Evolutionary conservation across 495 filamentous ascomycete species (phyloP).

Genomic region (Aspergillus incahuasiensis): DNA sequence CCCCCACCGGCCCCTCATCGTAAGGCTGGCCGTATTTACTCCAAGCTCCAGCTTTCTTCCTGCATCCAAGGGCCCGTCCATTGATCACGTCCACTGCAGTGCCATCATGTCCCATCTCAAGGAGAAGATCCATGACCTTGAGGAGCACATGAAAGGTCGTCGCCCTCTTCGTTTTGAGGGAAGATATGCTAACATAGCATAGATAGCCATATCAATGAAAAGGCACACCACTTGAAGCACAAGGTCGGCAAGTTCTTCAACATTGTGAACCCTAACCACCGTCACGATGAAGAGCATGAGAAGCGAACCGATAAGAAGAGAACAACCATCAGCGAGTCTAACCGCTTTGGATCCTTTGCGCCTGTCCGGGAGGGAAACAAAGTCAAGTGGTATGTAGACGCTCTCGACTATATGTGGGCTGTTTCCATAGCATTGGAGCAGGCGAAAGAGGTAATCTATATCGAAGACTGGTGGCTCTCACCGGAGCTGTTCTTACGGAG

Average conservation of each 20-base stretch:
- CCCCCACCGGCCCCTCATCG: background rate
- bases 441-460: conserved; percentile 90
- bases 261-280: conserved; percentile 81
- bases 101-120: conserved; percentile 33
- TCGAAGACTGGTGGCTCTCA: conserved; percentile 95
- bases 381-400: conserved; percentile 97
- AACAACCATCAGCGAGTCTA: conserved; percentile 60
- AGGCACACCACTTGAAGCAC: conserved; percentile 53
- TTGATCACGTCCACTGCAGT: background rate
- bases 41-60: background rate
- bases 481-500: conserved; percentile 88
- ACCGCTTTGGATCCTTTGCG: conserved; percentile 85
- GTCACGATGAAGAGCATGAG: conserved; percentile 93
- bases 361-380: conserved; percentile 79
- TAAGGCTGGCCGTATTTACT: background rate
- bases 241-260: conserved; percentile 66
- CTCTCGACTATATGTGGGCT: conserved; percentile 87
- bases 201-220: conserved; percentile 43
- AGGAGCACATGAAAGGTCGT: conserved; percentile 32
- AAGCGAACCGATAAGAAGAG: conserved; percentile 77
- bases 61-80: background rate
- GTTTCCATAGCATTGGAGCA: conserved; percentile 81
- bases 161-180: background rate
- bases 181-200: conserved; percentile 8
- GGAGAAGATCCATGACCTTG: conserved; percentile 27